Percentiles rank a stretch among this genome's conserved stretches.
Conservation (phyloP, 768 basidiomycete genomes). For the Rhodosporidiobolus odoratus region DNA sequence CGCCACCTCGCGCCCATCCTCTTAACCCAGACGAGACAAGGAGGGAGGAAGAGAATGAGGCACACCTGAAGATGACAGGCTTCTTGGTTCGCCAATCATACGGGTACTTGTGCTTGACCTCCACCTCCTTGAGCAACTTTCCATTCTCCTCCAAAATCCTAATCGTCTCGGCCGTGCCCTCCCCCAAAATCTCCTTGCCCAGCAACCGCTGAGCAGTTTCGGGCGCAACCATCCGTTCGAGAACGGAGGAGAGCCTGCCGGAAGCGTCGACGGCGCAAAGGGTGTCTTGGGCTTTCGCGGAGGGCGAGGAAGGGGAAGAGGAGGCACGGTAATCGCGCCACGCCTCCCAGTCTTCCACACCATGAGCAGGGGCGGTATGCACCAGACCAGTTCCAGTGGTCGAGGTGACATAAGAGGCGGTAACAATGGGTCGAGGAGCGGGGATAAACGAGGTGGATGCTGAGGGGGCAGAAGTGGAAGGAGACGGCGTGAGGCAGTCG, state of each 20-base stretch:
- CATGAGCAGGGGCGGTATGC: conserved; percentile 92
- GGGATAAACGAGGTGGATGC: conserved; percentile 44
- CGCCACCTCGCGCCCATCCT: too few species aligned
- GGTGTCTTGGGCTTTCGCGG: conserved; percentile 51
- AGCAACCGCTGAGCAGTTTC: conserved; percentile 52
- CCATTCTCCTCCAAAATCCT: conserved; percentile 56
- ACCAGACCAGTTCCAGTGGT: conserved; percentile 92
- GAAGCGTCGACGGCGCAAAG: conserved; percentile 75
- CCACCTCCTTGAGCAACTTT: conserved; percentile 60
- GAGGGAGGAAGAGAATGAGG: conserved; percentile 6
- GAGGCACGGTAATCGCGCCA: conserved; percentile 50
- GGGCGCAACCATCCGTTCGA: conserved; percentile 58
- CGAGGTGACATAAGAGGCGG: conserved; percentile 70
- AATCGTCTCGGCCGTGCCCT: conserved; percentile 65
- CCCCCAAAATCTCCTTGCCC: conserved; percentile 67
- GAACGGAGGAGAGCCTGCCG: conserved; percentile 63
- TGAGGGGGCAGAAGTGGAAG: conserved; percentile 43
- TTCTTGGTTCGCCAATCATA: conserved; percentile 95
- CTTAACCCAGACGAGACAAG: too few species aligned
- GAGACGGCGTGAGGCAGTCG: conserved; percentile 56
- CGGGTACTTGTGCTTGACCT: conserved; percentile 80
- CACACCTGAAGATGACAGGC: conserved; percentile 83
- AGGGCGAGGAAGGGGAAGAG: conserved; percentile 45
- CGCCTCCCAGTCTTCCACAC: conserved; percentile 79
- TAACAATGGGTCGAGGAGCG: conserved; percentile 53